Evolutionary conservation across 306 rosid genomes (phyloP).

Genomic region (Pyrus betulifolia): DNA sequence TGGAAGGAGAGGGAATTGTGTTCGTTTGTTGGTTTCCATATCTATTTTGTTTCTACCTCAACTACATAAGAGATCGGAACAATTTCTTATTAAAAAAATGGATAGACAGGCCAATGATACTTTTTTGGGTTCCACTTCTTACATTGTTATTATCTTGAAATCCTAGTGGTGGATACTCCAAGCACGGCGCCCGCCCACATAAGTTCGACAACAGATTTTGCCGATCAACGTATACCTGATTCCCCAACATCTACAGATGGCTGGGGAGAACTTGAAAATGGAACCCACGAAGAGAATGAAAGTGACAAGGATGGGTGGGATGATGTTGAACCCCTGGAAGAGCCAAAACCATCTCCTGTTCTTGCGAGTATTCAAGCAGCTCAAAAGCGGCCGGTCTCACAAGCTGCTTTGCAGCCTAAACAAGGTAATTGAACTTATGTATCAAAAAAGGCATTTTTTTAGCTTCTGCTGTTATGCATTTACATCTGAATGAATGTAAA

Average conservation of each 20-base stretch:
- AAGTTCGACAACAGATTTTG: slow-evolving; percentile 57
- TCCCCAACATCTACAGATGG: slow-evolving; percentile 97
- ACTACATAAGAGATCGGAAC: neutral
- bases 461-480: neutral
- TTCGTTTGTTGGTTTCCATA: neutral
- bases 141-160: slow-evolving; percentile 14
- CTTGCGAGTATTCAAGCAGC: slow-evolving; percentile 91
- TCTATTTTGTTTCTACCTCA: neutral
- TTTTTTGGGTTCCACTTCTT: neutral
- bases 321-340: slow-evolving; percentile 86
- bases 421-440: slow-evolving; percentile 36
- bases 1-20: neutral
- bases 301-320: slow-evolving; percentile 95
- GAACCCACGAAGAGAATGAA: slow-evolving; percentile 52
- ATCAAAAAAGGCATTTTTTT: neutral
- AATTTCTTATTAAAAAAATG: neutral
- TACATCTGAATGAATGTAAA: neutral
- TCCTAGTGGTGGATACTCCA: slow-evolving; percentile 54
- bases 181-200: slow-evolving; percentile 50
- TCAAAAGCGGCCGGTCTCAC: slow-evolving; percentile 83
- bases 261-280: slow-evolving; percentile 97
- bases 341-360: slow-evolving; percentile 59
- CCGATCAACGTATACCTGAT: slow-evolving; percentile 51
- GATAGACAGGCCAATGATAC: neutral
- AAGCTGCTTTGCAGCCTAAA: slow-evolving; percentile 54